Evolutionary conservation across 1,139 yeast genomes (phyloP), one percentile per base, ranked within the genome.

Genomic region (Pichia sp.): DNA sequence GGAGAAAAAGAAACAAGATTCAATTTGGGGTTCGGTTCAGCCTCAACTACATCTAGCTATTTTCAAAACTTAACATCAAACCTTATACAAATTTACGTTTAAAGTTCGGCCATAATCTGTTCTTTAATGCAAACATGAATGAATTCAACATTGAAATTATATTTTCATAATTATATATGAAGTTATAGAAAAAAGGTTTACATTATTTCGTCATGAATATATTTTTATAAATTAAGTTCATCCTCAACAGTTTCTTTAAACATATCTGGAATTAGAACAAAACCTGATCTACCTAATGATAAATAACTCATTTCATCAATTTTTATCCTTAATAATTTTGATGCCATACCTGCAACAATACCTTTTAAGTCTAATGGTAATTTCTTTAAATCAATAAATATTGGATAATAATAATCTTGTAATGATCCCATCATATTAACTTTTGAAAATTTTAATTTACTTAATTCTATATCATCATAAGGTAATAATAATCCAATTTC

Each of bases 281-380:
- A 68, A 10, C 80, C 84, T 3, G 82, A 73, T 48, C 71, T 65
- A 3, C 83, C 86, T 66, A 82, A 76, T 11, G 83, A 77, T 28
- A 81, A 62, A 53, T 80, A 81, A 55, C 74, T 74, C 77, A 80
- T 75, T 50, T 79, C 82, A 41, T 69, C 67, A 20, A 59, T 56
- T 9, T 55, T 55, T 8, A 53, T 46, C 24, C 47, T 55, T 32
- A 76, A 59, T 31, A 79, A 61, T 46, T 66, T 68, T 45, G 76
- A 67, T 1, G 87, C 84, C 30, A 81, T 71, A 1, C 85, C 85
- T 0, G 85, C 79, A 1, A 80, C 86, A 45, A 81, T 78, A 41
- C 87, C 87, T 9, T 82, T 78, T 6, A 80, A 69, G 57, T 80
- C 81, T 37, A 78, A 64, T 0, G 86, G 86, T 34, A 80, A 61